Evolutionary conservation across 768 basidiomycete genomes (phyloP), one percentile per base, ranked within the genome.

Genomic region (Leccinum arenicola): DNA sequence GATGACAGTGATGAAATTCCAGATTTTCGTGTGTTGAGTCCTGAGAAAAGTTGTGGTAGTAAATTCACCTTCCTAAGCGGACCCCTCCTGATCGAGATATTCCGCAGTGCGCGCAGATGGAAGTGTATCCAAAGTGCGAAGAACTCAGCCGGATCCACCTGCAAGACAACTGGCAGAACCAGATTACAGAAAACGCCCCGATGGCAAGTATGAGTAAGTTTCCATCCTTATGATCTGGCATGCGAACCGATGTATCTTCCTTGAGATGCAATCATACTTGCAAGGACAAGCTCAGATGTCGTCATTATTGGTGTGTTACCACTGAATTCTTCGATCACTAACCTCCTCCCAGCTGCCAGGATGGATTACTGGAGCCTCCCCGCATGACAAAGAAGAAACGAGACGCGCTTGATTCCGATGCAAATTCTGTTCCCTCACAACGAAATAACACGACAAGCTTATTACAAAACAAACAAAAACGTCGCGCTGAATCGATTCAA

Each of bases 251-350:
- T 15, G 17, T 36, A 29, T n/a, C 52, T 33, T 43, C 48, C 45
- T 10, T 56, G 40, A 91, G 90, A 52, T 94, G 92, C 67, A 89
- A 89, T 64, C 92, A 94, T 64, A 54, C 80, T 21, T 94, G 92
- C 78, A 90, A 88, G 69, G 84, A 91, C 66, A 93, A 92, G 71
- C 73, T 76, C 4, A 79, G 76, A 47, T 94, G 92, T 68, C 82
- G 86, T 25, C 92, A 94, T 75, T 69, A 86, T 36, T 93, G 92
- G 92, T 62, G 77, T 45, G 53, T 63, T 29, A 54, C 14, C 62
- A 62, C 43, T 47, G 50, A 43, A 49, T 25, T 29, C 17, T 23
- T 48, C 9, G 2, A 40, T 54, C 55, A 40, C 64, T 68, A 55
- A 68, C 19, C 54, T 45, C 54, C 51, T 27, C 45, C n/a, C 62